Evolutionary conservation across 345 rosid species (phyloP), one percentile per base, ranked within the genome.

Genomic region (Theobroma cacao): DNA sequence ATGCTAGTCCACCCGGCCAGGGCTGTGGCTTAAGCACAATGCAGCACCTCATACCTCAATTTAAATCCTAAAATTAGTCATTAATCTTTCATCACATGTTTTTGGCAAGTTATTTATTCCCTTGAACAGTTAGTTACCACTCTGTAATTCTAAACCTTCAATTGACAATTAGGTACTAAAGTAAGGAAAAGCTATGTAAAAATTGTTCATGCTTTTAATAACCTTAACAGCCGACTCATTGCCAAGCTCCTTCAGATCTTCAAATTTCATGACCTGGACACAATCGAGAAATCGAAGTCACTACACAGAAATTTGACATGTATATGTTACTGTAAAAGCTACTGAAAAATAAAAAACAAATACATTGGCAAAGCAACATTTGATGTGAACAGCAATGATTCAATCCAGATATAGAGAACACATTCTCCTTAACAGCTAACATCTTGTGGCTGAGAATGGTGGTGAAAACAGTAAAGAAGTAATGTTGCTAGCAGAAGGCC

Each of bases 181-280:
- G n/a, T n/a, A 48, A 17, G 0, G 26, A 31, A 48, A 47, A 45
- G 38, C 36, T 7, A 69, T 45, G 30, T 28, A 7, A 45, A 28
- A 28, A 31, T 7, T 53, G 36, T 50, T 50, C 28, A 31, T 71
- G 50, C 10, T 17, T 20, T 30, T 71, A 47, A 17, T 3, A 50
- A 71, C 98, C 99, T 94, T 94, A 53, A 90, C 98, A 70, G 98
- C 98, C 28, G 92, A 0, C 83, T 96, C 99, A 86, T 75, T 91
- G 58, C 92, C 97, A 22, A 87, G 93, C 86, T 93, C 97, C 88
- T 95, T 95, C 74, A 95, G 90, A 89, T 93, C 99, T 24, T 91
- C 97, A 15, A 93, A 95, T 83, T 95, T 95, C 99, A 95, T 95
- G 67, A 95, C 98, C 99, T 95, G 81, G 48, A 76, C 72, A 59